A percentile compares a stretch with the other conserved stretches of the same genome.
phyloP scores from a whole-genome alignment of 2,329 filamentous ascomycete species.

The Cordyceps javanica region DNA sequence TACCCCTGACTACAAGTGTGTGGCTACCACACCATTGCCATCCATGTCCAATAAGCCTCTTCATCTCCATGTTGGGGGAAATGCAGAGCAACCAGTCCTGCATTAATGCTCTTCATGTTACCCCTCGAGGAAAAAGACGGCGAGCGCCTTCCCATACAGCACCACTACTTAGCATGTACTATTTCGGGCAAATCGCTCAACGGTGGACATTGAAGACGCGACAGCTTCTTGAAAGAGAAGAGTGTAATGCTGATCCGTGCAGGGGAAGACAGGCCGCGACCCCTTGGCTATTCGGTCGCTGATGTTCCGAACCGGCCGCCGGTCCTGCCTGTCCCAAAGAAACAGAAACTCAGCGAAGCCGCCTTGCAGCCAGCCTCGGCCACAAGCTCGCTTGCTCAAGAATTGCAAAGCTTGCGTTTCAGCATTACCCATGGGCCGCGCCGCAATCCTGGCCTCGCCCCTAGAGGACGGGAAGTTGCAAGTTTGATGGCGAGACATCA shows the following conservation, averaged over 20 bases:
- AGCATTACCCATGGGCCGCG: background rate
- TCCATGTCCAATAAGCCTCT: background rate
- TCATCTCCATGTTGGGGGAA: background rate
- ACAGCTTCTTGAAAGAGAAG: background rate
- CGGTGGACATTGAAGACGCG: background rate
- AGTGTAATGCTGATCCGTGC: background rate
- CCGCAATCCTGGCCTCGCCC: background rate
- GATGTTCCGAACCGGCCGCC: background rate
- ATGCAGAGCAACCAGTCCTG: background rate
- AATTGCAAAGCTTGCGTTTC: background rate
- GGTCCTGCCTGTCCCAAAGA: too few relatives aligned
- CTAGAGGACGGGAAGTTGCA: background rate
- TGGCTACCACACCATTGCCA: background rate
- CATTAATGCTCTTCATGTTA: background rate
- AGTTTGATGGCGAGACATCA: background rate
- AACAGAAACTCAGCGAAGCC: background rate
- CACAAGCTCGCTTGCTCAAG: background rate
- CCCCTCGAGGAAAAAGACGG: background rate
- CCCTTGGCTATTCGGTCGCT: background rate
- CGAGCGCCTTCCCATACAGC: background rate
- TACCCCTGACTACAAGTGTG: background rate
- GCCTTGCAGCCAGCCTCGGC: background rate
- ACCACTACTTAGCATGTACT: background rate
- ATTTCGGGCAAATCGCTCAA: background rate
- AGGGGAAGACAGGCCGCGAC: background rate